These are phyloP conservation scores for Anthracocystis setariae DNA, from an alignment of 1,284 basidiomycete genomes.

Conservation along the genomic window DNA sequence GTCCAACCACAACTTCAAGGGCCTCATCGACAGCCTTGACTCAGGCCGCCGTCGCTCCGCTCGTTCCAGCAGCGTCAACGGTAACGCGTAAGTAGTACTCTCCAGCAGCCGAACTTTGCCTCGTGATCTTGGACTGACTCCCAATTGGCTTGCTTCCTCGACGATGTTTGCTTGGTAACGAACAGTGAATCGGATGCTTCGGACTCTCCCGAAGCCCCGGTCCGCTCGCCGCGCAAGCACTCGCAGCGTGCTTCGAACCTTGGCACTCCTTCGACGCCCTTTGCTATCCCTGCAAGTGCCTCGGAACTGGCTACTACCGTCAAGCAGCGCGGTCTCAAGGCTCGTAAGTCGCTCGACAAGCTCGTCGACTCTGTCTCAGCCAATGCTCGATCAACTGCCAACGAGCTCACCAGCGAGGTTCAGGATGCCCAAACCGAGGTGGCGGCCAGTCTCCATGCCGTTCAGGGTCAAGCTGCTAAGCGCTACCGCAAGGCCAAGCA, in stretches of 20 bases:
- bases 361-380: conserved; percentile 46
- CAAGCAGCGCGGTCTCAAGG: conserved; percentile 47
- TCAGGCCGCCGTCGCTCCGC: conserved; percentile 34
- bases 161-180: neutral
- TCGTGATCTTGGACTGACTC: too few relatives aligned
- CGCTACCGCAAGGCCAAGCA: conserved; percentile 41
- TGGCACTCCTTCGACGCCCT: conserved; percentile 39
- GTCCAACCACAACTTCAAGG: conserved; percentile 44
- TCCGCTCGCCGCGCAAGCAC: conserved; percentile 60
- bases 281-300: conserved; percentile 26
- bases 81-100: conserved; percentile 42
- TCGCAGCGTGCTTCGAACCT: conserved; percentile 41
- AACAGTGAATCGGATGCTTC: conserved; percentile 53
- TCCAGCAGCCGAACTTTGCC: too few relatives aligned
- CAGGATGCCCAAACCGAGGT: conserved; percentile 51
- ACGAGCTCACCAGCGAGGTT: conserved; percentile 40
- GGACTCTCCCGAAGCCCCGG: conserved; percentile 48
- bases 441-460: conserved; percentile 39
- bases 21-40: conserved; percentile 57
- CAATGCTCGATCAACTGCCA: conserved; percentile 48
- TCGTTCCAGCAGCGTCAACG: conserved; percentile 50
- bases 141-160: neutral
- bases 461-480: conserved; percentile 36
- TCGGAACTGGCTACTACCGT: conserved; percentile 25
- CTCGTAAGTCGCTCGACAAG: conserved; percentile 52